A percentile compares a stretch with the other conserved stretches of the same genome.
Conservation (phyloP, 148 eudicot species). For the Chenopodium berlandieri region DNA sequence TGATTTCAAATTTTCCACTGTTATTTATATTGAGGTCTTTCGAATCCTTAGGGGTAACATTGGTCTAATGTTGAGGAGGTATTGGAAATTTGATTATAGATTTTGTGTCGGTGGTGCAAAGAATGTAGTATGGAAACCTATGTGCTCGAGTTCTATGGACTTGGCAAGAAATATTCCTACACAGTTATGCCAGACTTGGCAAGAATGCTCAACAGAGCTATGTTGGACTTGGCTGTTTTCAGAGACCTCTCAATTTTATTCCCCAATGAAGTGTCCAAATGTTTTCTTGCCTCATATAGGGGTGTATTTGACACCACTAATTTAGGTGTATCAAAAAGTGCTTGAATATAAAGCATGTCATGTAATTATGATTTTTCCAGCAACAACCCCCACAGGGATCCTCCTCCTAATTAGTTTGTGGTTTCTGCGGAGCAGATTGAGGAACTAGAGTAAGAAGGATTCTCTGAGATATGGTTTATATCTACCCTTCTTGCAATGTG, state of each 20-base stretch:
- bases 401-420: neutral
- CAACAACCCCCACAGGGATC: neutral
- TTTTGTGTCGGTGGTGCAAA: neutral
- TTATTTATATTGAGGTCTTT: neutral
- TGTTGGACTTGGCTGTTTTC: neutral
- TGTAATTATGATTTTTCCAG: neutral
- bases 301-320: neutral
- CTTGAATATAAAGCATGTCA: neutral
- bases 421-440: neutral
- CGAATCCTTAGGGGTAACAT: neutral
- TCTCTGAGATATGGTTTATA: neutral
- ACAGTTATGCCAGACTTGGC: neutral
- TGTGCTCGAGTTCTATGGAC: neutral
- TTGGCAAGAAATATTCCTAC: neutral
- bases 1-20: neutral
- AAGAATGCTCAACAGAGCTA: neutral
- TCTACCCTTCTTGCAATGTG: slow-evolving; percentile 3
- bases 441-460: neutral
- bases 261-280: neutral
- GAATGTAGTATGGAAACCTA: neutral
- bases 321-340: neutral
- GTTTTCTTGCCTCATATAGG: neutral
- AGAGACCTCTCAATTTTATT: neutral
- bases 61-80: neutral
- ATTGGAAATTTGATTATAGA: neutral